phyloP scores from a whole-genome alignment of 116 monocot genomes.

The Papilionanthe hybrid region DNA sequence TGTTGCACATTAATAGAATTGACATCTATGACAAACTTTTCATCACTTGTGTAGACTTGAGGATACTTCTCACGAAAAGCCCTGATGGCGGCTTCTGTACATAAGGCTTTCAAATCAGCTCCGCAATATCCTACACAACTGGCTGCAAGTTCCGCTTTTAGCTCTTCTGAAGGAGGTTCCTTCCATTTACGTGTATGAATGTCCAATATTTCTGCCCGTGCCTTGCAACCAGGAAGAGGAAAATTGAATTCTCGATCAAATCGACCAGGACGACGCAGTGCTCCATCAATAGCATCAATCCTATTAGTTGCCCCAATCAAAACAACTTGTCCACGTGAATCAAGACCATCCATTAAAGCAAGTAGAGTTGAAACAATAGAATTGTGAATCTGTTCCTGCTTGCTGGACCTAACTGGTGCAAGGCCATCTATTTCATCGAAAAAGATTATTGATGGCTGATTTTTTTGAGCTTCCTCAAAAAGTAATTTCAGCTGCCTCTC shows the following conservation, averaged over 20 bases:
- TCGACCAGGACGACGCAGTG: constrained; percentile 89
- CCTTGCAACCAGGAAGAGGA: constrained; percentile 88
- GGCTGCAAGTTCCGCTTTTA: constrained; percentile 92
- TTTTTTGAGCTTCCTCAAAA: constrained; percentile 97
- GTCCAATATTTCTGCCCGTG: constrained; percentile 88
- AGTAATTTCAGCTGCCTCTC: constrained; percentile 92
- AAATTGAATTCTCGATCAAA: constrained; percentile 98
- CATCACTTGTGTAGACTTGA: constrained; percentile 96
- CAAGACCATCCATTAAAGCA: constrained; percentile 98
- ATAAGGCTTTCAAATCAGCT: constrained; percentile 94
- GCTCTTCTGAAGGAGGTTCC: constrained; percentile 72
- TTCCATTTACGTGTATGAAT: constrained; percentile 99
- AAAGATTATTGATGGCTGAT: constrained; percentile 98
- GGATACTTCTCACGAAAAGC: constrained; percentile 99
- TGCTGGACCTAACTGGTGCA: constrained; percentile 97
- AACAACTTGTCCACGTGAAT: constrained; percentile 97
- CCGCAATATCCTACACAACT: constrained; percentile 99
- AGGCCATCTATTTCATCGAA: constrained; percentile 99
- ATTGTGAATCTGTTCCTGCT: constrained; percentile 99
- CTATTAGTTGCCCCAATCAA: constrained; percentile 97
- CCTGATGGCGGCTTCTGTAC: constrained; percentile 96
- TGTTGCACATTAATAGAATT: constrained; percentile 86
- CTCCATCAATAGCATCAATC: constrained; percentile 98
- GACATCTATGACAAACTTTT: constrained; percentile 98
- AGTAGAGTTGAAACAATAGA: constrained; percentile 97